Percentiles rank a stretch among this genome's conserved stretches.
phyloP scores from a whole-genome alignment of 148 eudicot species.

The Vaccinium corymbosum region DNA sequence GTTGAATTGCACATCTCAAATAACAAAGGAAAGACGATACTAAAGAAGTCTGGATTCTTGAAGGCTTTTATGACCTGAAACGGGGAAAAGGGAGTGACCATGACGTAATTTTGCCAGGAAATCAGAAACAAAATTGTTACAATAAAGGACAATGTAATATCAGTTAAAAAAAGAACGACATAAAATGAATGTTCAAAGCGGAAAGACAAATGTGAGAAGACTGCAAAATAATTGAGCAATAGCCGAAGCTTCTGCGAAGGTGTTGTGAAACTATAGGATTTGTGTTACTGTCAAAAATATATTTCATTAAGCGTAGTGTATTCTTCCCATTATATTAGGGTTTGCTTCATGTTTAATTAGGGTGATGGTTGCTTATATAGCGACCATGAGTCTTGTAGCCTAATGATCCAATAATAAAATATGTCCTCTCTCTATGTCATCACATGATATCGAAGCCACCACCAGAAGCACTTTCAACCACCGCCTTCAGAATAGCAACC shows the following conservation, averaged over 20 bases:
- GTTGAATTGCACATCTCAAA: conserved; percentile 57
- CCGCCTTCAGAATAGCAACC: neutral
- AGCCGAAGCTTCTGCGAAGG: neutral
- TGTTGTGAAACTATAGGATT: neutral
- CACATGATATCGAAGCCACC: neutral
- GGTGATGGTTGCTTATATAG: neutral
- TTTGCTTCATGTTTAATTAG: neutral
- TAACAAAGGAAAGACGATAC: conserved; percentile 60
- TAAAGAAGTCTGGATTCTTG: conserved; percentile 55
- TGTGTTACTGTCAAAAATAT: neutral
- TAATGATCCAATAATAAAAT: neutral
- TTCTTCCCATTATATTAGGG: neutral
- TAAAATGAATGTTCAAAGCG: neutral
- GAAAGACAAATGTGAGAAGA: neutral
- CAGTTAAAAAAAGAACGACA: neutral
- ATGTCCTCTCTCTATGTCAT: neutral
- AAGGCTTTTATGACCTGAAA: conserved; percentile 81
- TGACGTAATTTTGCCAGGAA: neutral
- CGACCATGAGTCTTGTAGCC: neutral
- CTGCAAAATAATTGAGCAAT: neutral
- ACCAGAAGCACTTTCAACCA: neutral
- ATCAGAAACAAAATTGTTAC: neutral
- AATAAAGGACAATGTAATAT: neutral
- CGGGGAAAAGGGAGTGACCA: neutral
- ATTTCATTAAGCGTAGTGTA: neutral